phyloP scores from a whole-genome alignment of 805 yeast genomes.

The Pichia exigua region DNA sequence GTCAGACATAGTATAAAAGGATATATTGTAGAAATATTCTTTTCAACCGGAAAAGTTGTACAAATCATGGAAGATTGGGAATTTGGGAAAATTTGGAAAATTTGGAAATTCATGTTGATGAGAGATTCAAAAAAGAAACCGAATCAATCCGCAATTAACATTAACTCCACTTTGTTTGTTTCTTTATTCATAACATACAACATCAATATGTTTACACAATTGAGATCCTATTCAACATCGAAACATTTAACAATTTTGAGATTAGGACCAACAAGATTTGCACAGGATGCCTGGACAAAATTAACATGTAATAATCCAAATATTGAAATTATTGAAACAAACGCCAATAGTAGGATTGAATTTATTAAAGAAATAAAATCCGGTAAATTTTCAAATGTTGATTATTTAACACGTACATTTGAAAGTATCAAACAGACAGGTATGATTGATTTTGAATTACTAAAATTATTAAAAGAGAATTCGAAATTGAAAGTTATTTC shows the following conservation, averaged over 20 bases:
- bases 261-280: conserved; percentile 53
- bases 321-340: conserved; percentile 40
- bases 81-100: not conserved
- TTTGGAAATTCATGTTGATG: not conserved
- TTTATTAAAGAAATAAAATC: conserved; percentile 31
- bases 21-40: not conserved
- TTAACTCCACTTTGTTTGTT: not conserved
- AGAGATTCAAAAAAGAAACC: not conserved
- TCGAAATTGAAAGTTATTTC: conserved; percentile 35
- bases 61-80: not conserved
- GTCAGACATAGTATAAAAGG: no score
- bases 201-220: not conserved
- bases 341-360: conserved; percentile 34
- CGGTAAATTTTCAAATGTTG: conserved; percentile 30
- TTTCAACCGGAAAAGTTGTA: no score
- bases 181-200: not conserved
- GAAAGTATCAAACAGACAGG: conserved; percentile 34
- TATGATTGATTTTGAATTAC: conserved; percentile 36
- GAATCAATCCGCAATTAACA: no score
- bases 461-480: conserved; percentile 27
- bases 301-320: conserved; percentile 20
- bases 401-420: conserved; percentile 36
- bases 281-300: conserved; percentile 55
- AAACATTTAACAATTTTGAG: conserved; percentile 53
- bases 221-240: not conserved